These are phyloP conservation scores for Clarireedia monteithiana DNA, from an alignment of 2,329 filamentous ascomycete genomes.

Conservation along the genomic window DNA sequence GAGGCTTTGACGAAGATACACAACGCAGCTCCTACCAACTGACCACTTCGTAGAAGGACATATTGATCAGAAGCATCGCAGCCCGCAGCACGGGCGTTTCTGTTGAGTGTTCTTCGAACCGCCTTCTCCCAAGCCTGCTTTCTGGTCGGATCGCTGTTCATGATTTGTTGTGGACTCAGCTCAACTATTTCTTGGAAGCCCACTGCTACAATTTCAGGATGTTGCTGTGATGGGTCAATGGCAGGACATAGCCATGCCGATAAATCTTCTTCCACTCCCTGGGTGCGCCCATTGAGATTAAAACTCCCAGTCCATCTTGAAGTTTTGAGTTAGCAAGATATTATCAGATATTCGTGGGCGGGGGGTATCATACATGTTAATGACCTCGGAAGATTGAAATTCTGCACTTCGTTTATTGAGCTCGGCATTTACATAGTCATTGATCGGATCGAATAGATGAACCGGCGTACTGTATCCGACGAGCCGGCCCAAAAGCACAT, in stretches of 20 bases:
- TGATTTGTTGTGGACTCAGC: conserved; percentile 93
- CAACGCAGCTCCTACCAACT: conserved; percentile 87
- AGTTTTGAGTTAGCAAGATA: neutral
- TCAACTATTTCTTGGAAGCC: conserved; percentile 99
- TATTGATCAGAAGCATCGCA: conserved; percentile 57
- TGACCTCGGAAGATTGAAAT: conserved; percentile 65
- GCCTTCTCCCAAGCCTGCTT: conserved; percentile 81
- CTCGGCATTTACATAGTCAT: conserved; percentile 78
- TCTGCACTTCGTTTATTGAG: conserved; percentile 60
- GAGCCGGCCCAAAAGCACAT: conserved; percentile 79
- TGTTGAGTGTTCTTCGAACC: conserved; percentile 71
- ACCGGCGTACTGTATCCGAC: conserved; percentile 72
- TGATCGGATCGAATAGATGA: conserved; percentile 86
- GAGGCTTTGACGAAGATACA: conserved; percentile 85
- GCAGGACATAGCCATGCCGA: conserved; percentile 78
- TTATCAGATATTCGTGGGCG: neutral
- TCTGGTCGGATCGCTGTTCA: conserved; percentile 89
- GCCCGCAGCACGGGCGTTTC: conserved; percentile 53
- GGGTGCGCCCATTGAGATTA: conserved; percentile 84
- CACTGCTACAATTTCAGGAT: conserved; percentile 80
- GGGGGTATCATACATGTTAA: conserved; percentile 48
- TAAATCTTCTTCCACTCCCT: conserved; percentile 71
- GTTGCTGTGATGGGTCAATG: conserved; percentile 44
- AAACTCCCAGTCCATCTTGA: conserved; percentile 67
- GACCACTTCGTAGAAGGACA: conserved; percentile 81